Percentiles rank a stretch among this genome's conserved stretches.
These are phyloP conservation scores for Silybum marianum DNA, from an alignment of 129 eudicot genomes.

Conservation along the genomic window DNA sequence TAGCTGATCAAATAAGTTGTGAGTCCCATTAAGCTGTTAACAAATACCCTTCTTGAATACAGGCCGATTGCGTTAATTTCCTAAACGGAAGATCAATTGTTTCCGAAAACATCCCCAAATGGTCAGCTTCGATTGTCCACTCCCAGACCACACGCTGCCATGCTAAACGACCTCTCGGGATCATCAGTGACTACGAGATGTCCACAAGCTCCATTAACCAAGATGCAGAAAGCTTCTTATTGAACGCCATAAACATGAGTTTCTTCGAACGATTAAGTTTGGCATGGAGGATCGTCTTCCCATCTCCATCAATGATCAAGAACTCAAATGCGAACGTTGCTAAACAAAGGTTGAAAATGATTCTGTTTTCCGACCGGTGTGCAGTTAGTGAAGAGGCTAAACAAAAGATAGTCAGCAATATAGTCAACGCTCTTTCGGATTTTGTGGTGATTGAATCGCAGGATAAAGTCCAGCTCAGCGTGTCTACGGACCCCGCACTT, in stretches of 20 bases:
- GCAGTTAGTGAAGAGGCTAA: slow-evolving; percentile 94
- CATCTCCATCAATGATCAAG: slow-evolving; percentile 52
- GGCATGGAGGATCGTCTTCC: slow-evolving; percentile 88
- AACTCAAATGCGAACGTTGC: slow-evolving; percentile 82
- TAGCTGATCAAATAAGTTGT: no score
- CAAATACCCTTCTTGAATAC: slow-evolving; percentile 17
- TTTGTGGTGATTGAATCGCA: slow-evolving; percentile 89
- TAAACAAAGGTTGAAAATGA: slow-evolving; percentile 88
- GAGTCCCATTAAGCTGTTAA: background rate
- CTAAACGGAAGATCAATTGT: slow-evolving; percentile 15
- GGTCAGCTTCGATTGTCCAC: slow-evolving; percentile 26
- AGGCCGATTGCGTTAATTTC: slow-evolving; percentile 32
- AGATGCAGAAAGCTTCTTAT: slow-evolving; percentile 72
- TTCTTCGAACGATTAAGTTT: slow-evolving; percentile 77
- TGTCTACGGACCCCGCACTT: slow-evolving; percentile 72
- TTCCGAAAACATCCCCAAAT: slow-evolving; percentile 35
- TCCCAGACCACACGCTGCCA: slow-evolving; percentile 48
- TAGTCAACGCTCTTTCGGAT: slow-evolving; percentile 78
- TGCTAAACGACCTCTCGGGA: slow-evolving; percentile 51
- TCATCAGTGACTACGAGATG: slow-evolving; percentile 45
- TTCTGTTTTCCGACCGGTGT: slow-evolving; percentile 88
- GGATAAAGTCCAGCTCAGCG: slow-evolving; percentile 89
- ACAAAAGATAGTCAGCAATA: slow-evolving; percentile 71
- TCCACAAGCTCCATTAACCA: slow-evolving; percentile 57
- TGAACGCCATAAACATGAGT: slow-evolving; percentile 72